Evolutionary conservation across 257 asterid genomes (phyloP).

Genomic region (Nicotiana otophora): DNA sequence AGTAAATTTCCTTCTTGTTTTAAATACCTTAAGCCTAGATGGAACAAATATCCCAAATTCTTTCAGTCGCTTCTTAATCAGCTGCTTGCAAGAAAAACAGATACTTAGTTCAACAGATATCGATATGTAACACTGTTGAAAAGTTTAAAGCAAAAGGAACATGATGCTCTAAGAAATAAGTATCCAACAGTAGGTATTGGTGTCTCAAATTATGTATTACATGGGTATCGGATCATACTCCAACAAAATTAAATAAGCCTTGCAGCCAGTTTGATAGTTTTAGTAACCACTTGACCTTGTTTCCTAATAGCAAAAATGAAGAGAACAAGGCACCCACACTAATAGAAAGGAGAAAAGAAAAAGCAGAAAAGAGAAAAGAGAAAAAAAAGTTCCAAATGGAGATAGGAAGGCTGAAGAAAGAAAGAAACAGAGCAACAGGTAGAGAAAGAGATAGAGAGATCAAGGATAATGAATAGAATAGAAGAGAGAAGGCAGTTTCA

Average conservation of each 20-base stretch:
- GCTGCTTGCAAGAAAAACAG: conserved; percentile 45
- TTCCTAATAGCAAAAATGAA: neutral
- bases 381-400: neutral
- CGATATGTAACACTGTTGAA: neutral
- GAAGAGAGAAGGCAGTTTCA: neutral
- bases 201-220: neutral
- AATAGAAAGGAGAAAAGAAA: neutral
- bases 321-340: neutral
- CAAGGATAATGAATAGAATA: neutral
- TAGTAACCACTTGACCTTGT: neutral
- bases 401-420: neutral
- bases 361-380: neutral
- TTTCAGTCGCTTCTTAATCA: conserved; percentile 86
- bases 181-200: neutral
- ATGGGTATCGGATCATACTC: neutral
- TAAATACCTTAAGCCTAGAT: conserved; percentile 84
- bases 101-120: neutral
- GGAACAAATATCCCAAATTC: conserved; percentile 94
- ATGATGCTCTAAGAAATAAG: neutral
- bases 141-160: neutral
- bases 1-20: conserved; percentile 63
- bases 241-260: neutral
- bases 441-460: neutral
- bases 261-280: neutral
- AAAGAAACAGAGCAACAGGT: neutral